Conservation (phyloP, 2,329 filamentous ascomycete species). For the Neopestalotiopsis sp. region DNA sequence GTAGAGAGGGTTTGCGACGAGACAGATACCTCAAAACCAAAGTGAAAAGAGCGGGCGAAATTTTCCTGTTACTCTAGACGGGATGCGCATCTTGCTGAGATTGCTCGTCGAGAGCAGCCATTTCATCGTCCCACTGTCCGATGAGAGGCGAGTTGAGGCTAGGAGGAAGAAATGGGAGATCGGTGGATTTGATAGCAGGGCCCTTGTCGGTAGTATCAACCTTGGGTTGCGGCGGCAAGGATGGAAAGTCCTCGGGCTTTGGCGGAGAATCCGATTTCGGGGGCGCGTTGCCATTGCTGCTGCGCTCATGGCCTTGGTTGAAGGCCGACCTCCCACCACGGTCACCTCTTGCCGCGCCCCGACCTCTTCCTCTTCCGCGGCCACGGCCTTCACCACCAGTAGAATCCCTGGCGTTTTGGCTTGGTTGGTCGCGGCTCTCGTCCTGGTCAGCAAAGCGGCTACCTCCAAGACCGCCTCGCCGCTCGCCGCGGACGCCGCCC, state of each 20-base stretch:
- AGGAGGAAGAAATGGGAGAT: constrained; percentile 35
- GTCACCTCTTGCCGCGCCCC: constrained; percentile 34
- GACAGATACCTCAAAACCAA: neutral
- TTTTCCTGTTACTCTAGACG: neutral
- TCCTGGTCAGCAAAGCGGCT: constrained; percentile 48
- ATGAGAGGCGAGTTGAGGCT: constrained; percentile 41
- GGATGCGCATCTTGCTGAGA: constrained; percentile 23
- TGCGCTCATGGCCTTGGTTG: constrained; percentile 18
- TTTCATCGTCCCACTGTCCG: constrained; percentile 64
- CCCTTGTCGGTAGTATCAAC: constrained; percentile 31
- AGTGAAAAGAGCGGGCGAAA: neutral
- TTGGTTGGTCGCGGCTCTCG: constrained; percentile 27
- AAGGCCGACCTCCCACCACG: constrained; percentile 39
- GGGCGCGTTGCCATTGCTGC: constrained; percentile 23
- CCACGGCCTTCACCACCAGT: constrained; percentile 39
- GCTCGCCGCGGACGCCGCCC: constrained; percentile 46
- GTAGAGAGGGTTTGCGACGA: neutral
- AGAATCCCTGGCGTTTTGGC: constrained; percentile 28
- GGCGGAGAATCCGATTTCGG: constrained; percentile 36
- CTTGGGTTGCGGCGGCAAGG: constrained; percentile 39
- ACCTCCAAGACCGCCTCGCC: constrained; percentile 40
- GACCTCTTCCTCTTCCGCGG: constrained; percentile 37
- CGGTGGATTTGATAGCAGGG: constrained; percentile 20
- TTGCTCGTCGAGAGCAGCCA: constrained; percentile 53
- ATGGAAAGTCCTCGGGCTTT: constrained; percentile 46